A percentile compares a stretch with the other conserved stretches of the same genome.
Evolutionary conservation across 345 rosid genomes (phyloP).

Genomic region (Populus tremula): DNA sequence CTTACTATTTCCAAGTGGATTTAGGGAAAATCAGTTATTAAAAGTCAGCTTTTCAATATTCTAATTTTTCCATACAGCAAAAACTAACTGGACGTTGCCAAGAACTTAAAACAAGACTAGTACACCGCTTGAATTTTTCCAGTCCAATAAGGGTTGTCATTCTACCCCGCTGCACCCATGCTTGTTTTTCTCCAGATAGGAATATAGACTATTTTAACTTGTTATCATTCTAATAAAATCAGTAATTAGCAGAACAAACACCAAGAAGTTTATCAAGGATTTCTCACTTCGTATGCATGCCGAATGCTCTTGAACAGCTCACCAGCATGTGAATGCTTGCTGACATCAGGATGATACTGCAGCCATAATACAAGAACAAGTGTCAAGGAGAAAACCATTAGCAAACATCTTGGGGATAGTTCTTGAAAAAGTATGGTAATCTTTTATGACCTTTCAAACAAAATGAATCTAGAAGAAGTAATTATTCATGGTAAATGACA

Average conservation of each 20-base stretch:
- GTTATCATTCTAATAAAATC: conserved; percentile 4
- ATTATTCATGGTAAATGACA: too few species aligned
- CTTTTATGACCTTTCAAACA: too few species aligned
- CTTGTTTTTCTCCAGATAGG: background rate
- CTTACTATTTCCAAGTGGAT: background rate
- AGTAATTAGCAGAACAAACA: background rate
- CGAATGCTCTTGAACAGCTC: conserved; percentile 75
- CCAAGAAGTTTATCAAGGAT: conserved; percentile 16
- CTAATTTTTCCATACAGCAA: background rate
- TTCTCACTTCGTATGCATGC: conserved; percentile 71
- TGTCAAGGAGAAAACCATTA: too few species aligned
- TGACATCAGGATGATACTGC: conserved; percentile 90
- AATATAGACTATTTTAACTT: background rate
- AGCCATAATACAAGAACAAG: conserved; percentile 20
- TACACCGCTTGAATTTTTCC: background rate
- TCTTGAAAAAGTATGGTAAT: too few species aligned
- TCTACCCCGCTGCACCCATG: background rate
- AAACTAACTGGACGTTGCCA: background rate
- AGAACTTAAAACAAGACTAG: background rate
- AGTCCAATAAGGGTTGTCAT: background rate
- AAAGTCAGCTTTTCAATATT: background rate
- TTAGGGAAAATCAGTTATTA: background rate
- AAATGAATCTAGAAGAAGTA: background rate
- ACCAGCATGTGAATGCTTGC: conserved; percentile 62
- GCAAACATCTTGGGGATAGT: too few species aligned